These are phyloP conservation scores for Phytophthora melonis DNA, from an alignment of 352 stramenopile genomes.

Conservation along the genomic window DNA sequence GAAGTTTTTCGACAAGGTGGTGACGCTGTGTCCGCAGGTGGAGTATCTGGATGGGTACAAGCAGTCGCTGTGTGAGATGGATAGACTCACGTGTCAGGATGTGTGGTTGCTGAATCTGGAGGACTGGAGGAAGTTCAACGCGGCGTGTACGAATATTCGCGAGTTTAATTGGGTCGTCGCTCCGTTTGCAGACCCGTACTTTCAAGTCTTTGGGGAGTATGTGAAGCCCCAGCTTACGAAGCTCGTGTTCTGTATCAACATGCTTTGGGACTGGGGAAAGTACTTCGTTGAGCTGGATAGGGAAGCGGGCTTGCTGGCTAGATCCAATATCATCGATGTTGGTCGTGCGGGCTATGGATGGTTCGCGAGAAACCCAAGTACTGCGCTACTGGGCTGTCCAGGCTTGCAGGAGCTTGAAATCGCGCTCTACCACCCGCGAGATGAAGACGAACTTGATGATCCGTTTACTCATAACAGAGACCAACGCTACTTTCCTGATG, in stretches of 20 bases:
- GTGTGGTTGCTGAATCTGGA: conserved; percentile 30
- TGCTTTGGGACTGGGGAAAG: conserved; percentile 46
- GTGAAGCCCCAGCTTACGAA: conserved; percentile 36
- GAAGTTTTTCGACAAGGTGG: conserved; percentile 38
- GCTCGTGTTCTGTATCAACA: conserved; percentile 46
- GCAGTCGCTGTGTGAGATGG: conserved; percentile 42
- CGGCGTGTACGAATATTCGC: conserved; percentile 34
- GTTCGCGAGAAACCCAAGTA: conserved; percentile 31
- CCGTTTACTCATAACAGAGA: conserved; percentile 24
- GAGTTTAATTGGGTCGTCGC: conserved; percentile 49
- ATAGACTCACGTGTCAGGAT: conserved; percentile 42
- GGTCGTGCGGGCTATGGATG: conserved; percentile 17
- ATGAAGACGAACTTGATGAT: conserved; percentile 35
- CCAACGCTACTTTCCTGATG: conserved; percentile 22
- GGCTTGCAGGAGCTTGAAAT: conserved; percentile 38
- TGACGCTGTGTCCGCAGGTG: conserved; percentile 36
- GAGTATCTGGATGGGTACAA: conserved; percentile 44
- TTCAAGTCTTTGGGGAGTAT: conserved; percentile 44
- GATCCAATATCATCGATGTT: conserved; percentile 8
- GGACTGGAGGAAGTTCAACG: conserved; percentile 40
- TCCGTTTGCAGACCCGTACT: conserved; percentile 46
- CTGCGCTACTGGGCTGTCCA: conserved; percentile 40
- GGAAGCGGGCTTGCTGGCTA: neutral
- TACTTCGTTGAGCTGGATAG: conserved; percentile 37
- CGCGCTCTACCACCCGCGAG: conserved; percentile 42